Conservation (phyloP, 257 asterid genomes). For the Rehmannia glutinosa region DNA sequence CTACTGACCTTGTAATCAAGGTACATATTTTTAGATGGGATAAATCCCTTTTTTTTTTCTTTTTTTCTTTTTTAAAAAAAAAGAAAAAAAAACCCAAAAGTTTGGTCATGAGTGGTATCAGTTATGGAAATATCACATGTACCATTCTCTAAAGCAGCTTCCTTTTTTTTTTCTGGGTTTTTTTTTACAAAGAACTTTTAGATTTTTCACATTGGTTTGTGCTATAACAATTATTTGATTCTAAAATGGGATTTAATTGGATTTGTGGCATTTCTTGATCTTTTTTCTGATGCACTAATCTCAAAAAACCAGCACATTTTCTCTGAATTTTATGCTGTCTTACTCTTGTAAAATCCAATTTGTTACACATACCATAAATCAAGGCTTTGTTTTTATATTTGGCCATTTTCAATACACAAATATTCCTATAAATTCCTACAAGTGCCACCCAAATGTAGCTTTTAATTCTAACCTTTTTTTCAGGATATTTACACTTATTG, state of each 20-base stretch:
- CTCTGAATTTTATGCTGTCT: too few relatives aligned
- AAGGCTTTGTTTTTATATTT: not conserved
- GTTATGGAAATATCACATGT: too few relatives aligned
- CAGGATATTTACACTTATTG: not conserved
- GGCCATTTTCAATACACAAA: not conserved
- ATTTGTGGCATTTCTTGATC: not conserved
- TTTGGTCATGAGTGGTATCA: too few relatives aligned
- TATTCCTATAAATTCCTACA: not conserved
- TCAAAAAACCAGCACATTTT: not conserved
- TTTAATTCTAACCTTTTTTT: not conserved
- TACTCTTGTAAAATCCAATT: not conserved
- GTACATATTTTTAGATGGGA: conserved; percentile 26
- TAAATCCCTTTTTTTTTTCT: too few relatives aligned
- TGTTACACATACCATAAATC: not conserved
- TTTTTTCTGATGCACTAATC: not conserved
- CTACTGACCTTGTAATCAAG: conserved; percentile 64
- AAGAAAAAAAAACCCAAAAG: too few relatives aligned
- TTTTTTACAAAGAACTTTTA: too few relatives aligned
- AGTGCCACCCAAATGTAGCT: not conserved
- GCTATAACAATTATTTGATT: too few relatives aligned
- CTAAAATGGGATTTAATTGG: too few relatives aligned
- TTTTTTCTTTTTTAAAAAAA: too few relatives aligned
- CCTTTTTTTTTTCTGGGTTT: too few relatives aligned
- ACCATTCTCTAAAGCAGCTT: too few relatives aligned
- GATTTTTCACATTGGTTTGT: too few relatives aligned